phyloP scores from a whole-genome alignment of 805 yeast genomes.

The Candida lessepsii region DNA sequence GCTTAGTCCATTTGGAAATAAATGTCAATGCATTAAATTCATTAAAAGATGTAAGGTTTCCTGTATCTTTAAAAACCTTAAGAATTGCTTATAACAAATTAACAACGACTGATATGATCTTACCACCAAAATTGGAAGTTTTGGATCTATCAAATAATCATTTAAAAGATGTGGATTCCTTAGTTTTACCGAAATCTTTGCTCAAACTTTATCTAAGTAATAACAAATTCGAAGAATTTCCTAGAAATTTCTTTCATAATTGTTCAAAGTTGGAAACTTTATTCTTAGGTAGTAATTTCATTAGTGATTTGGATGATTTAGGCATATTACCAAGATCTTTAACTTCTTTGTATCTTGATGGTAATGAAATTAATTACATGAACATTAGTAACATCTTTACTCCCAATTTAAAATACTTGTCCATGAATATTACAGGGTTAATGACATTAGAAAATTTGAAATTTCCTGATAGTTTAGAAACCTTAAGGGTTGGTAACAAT shows the following conservation, averaged over 20 bases:
- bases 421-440: constrained; percentile 22
- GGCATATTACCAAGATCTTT: constrained; percentile 20
- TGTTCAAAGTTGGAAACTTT: constrained; percentile 13
- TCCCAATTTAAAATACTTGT: constrained; percentile 16
- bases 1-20: constrained; percentile 1
- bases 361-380: constrained; percentile 22
- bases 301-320: constrained; percentile 25
- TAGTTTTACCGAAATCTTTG: constrained; percentile 16
- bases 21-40: constrained; percentile 1
- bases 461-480: constrained; percentile 18
- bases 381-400: constrained; percentile 19
- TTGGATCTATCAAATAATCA: constrained; percentile 18
- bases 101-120: constrained; percentile 6
- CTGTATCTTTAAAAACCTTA: constrained; percentile 12
- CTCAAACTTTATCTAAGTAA: constrained; percentile 15
- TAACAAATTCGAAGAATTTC: constrained; percentile 17
- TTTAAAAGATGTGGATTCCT: constrained; percentile 10
- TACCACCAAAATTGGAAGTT: constrained; percentile 16
- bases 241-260: constrained; percentile 14
- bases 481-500: constrained; percentile 17
- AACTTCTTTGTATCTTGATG: constrained; percentile 17
- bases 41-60: constrained; percentile 11
- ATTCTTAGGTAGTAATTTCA: constrained; percentile 17
- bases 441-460: constrained; percentile 15
- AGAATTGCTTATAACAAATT: constrained; percentile 17